These are phyloP conservation scores for Onygenales sp. DNA, from an alignment of 2,329 filamentous ascomycete genomes.

Conservation along the genomic window DNA sequence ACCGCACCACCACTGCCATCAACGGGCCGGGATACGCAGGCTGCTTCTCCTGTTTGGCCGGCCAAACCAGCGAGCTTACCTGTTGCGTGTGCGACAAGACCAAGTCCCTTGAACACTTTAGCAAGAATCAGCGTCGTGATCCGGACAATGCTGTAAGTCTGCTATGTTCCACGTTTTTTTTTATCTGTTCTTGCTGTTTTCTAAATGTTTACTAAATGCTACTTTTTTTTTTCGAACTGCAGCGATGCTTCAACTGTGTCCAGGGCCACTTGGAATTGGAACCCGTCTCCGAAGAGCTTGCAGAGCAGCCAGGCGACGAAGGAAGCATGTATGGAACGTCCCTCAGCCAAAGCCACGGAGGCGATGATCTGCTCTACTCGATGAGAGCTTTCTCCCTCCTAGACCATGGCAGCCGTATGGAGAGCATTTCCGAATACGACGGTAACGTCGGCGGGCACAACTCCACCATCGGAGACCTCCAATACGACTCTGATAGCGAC, in stretches of 20 bases:
- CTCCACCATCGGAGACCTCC: neutral
- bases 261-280: slow-evolving; percentile 25
- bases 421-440: neutral
- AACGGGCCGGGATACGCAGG: slow-evolving; percentile 18
- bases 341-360: slow-evolving; percentile 4
- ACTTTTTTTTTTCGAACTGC: neutral
- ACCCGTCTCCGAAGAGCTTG: slow-evolving; percentile 20
- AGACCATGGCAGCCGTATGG: neutral
- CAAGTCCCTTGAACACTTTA: slow-evolving; percentile 41
- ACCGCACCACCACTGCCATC: slow-evolving; percentile 11
- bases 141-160: slow-evolving; percentile 37
- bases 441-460: neutral
- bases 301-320: slow-evolving; percentile 16
- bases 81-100: slow-evolving; percentile 39
- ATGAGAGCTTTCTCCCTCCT: slow-evolving; percentile 2
- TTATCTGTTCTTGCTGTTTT: neutral
- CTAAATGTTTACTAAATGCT: neutral
- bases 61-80: slow-evolving; percentile 36
- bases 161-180: neutral
- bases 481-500: neutral
- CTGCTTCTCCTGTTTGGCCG: slow-evolving; percentile 38
- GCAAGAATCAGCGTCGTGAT: slow-evolving; percentile 39
- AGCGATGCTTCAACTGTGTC: slow-evolving; percentile 36
- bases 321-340: slow-evolving; percentile 1
- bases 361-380: neutral